Evolutionary conservation across 257 asterid species (phyloP).

Genomic region (Capsicum pubescens): DNA sequence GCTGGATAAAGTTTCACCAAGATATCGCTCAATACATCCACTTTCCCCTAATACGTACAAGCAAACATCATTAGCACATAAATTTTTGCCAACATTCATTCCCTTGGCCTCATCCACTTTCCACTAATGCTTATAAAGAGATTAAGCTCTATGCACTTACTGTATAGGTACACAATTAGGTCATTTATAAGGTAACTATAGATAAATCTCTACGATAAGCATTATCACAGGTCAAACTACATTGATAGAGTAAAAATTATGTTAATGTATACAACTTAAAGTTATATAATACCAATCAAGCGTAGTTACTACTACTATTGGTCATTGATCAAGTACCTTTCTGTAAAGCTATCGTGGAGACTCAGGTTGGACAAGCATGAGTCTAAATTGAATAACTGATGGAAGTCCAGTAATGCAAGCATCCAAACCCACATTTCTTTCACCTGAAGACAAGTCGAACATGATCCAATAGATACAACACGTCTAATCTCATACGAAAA

Average conservation of each 20-base stretch:
- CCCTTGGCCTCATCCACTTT: background rate
- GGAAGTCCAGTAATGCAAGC: slow-evolving; percentile 50
- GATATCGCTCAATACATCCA: slow-evolving; percentile 42
- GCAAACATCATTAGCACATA: background rate
- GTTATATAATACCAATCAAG: too few relatives aligned
- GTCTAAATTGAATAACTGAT: slow-evolving; percentile 40
- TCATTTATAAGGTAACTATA: background rate
- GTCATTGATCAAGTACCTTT: slow-evolving; percentile 30
- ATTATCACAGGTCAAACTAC: background rate
- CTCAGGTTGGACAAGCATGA: slow-evolving; percentile 48
- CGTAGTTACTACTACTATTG: background rate
- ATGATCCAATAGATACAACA: background rate
- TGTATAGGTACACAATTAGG: background rate
- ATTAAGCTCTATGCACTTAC: background rate
- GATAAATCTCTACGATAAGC: background rate
- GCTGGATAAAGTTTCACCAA: slow-evolving; percentile 46
- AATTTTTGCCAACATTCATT: background rate
- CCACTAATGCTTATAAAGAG: background rate
- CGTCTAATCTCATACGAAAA: background rate
- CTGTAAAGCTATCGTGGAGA: slow-evolving; percentile 52
- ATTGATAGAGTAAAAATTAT: background rate
- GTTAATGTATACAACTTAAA: background rate
- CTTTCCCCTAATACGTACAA: slow-evolving; percentile 37
- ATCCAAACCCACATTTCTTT: slow-evolving; percentile 55
- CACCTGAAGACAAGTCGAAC: slow-evolving; percentile 26